These are phyloP conservation scores for Debaryomyces hansenii DNA, from an alignment of 805 yeast genomes.

Conservation along the genomic window DNA sequence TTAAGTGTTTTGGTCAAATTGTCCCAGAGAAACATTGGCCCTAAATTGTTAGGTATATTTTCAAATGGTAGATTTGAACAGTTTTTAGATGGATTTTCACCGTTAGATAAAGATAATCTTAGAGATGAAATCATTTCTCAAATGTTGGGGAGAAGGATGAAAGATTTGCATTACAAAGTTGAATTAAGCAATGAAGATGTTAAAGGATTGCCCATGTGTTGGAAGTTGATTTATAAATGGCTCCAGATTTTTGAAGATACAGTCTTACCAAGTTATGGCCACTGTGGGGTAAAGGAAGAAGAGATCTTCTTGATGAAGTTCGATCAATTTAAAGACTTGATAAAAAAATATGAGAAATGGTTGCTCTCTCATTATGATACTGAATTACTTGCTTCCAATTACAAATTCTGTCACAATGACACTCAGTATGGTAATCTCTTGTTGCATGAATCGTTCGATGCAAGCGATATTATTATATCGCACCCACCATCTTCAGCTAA, in stretches of 20 bases:
- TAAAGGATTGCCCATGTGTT: conserved; percentile 60
- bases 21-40: conserved; percentile 80
- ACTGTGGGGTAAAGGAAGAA: conserved; percentile 31
- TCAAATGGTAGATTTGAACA: conserved; percentile 94
- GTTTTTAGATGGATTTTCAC: conserved; percentile 77
- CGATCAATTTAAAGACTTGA: conserved; percentile 47
- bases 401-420: conserved; percentile 92
- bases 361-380: conserved; percentile 51
- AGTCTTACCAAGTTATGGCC: conserved; percentile 36
- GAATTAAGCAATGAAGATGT: conserved; percentile 59
- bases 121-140: conserved; percentile 73
- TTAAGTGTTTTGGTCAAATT: conserved; percentile 70
- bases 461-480: conserved; percentile 35
- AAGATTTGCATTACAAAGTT: conserved; percentile 84
- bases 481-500: conserved; percentile 4
- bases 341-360: conserved; percentile 62
- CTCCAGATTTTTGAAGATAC: conserved; percentile 41
- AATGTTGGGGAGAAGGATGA: conserved; percentile 94
- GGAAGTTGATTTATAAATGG: conserved; percentile 79
- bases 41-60: conserved; percentile 84
- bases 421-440: conserved; percentile 94
- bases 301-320: conserved; percentile 48
- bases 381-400: conserved; percentile 41
- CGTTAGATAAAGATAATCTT: conserved; percentile 72
- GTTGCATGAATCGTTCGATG: conserved; percentile 57